phyloP scores from a whole-genome alignment of 768 basidiomycete species.

The Collybiopsis confluens region DNA sequence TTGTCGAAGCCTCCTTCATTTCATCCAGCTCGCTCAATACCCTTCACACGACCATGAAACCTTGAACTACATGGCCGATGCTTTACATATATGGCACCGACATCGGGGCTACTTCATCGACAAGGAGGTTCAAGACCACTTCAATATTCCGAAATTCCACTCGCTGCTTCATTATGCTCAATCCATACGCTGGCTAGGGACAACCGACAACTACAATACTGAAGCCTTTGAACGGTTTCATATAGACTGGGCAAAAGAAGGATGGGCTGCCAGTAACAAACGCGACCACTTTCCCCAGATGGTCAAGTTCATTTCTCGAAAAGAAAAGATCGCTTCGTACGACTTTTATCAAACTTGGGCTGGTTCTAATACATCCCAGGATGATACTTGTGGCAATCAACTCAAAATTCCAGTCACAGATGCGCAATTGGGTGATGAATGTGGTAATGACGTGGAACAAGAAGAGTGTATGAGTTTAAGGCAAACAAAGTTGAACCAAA shows the following conservation, averaged over 20 bases:
- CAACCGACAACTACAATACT: constrained; percentile 1
- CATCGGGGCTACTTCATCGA: constrained; percentile 1
- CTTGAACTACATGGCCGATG: not conserved
- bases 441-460: no score
- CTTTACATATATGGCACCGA: not conserved
- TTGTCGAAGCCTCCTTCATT: no score
- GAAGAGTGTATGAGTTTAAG: no score
- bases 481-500: no score
- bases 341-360: no score
- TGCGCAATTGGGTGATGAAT: no score
- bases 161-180: constrained; percentile 14
- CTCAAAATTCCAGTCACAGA: no score
- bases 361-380: no score
- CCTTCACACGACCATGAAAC: constrained; percentile 4
- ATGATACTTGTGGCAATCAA: no score
- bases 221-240: not conserved
- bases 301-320: constrained; percentile 21
- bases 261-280: constrained; percentile 14
- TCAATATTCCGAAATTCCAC: constrained; percentile 26
- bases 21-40: constrained; percentile 6
- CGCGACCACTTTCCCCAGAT: constrained; percentile 23
- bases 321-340: constrained; percentile 17
- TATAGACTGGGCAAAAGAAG: not conserved
- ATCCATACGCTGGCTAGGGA: not conserved
- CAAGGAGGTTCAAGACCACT: constrained; percentile 14